These are phyloP conservation scores for Oxytropis ochrocephala DNA, from an alignment of 306 rosid genomes.

Conservation along the genomic window DNA sequence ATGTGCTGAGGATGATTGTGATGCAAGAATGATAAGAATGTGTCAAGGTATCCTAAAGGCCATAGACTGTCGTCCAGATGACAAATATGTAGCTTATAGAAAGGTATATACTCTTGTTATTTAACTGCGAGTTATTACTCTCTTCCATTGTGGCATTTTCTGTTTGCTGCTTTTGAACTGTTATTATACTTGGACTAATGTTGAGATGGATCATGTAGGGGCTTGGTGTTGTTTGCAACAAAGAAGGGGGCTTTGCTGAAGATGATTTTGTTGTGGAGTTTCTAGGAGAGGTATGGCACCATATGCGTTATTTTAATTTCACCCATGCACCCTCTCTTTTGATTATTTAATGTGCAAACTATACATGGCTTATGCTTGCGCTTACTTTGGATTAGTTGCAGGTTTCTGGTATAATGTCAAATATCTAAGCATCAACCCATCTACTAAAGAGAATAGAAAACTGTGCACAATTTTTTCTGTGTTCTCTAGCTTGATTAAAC, in stretches of 20 bases:
- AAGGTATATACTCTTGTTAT: constrained; percentile 49
- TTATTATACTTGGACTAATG: constrained; percentile 18
- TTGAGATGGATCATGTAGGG: constrained; percentile 55
- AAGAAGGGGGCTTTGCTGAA: constrained; percentile 71
- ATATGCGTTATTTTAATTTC: neutral
- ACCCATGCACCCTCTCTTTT: neutral
- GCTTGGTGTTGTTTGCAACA: constrained; percentile 95
- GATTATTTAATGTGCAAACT: constrained; percentile 1
- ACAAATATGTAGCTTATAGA: constrained; percentile 91
- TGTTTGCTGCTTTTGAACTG: neutral
- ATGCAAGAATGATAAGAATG: constrained; percentile 53
- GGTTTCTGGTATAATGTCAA: neutral
- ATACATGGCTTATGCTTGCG: neutral
- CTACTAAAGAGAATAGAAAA: neutral
- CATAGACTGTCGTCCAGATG: constrained; percentile 74
- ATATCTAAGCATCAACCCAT: neutral
- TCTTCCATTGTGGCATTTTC: neutral
- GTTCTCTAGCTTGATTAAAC: constrained; percentile 1
- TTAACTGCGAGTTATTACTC: neutral
- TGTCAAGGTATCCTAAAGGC: constrained; percentile 80
- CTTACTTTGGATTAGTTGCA: neutral
- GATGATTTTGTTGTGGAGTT: constrained; percentile 97
- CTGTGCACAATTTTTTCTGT: neutral
- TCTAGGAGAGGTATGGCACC: constrained; percentile 84
- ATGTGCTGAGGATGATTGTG: constrained; percentile 54